A percentile compares a stretch with the other conserved stretches of the same genome.
These are phyloP conservation scores for Phragmites australis DNA, from an alignment of 176 grass and related monocot genomes.

Conservation along the genomic window DNA sequence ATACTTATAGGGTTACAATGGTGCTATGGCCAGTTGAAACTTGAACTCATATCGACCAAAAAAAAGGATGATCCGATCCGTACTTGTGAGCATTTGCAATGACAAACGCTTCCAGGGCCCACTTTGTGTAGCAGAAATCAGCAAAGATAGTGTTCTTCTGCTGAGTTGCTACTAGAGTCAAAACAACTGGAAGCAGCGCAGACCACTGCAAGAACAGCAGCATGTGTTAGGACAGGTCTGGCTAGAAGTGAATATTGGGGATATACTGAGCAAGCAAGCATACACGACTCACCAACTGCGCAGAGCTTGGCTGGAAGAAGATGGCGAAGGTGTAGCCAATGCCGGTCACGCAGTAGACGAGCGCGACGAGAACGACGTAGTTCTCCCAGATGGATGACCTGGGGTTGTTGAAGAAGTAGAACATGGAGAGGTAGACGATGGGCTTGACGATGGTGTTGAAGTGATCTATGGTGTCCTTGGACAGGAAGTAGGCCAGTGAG, in stretches of 20 bases:
- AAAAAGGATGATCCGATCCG: not conserved
- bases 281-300: constrained; percentile 50
- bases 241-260: not conserved
- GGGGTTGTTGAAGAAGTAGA: constrained; percentile 89
- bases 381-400: constrained; percentile 74
- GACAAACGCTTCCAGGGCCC: constrained; percentile 71
- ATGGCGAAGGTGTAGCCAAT: constrained; percentile 78
- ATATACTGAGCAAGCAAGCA: not conserved
- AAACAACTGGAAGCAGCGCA: constrained; percentile 63
- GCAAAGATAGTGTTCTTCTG: constrained; percentile 57
- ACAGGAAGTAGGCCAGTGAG: constrained; percentile 68
- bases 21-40: not conserved
- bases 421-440: constrained; percentile 83
- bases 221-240: not conserved
- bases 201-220: constrained; percentile 56
- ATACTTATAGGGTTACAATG: not conserved
- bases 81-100: constrained; percentile 70
- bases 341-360: constrained; percentile 70
- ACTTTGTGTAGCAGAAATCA: constrained; percentile 77
- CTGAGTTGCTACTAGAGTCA: constrained; percentile 74
- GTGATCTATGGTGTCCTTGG: constrained; percentile 72
- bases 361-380: constrained; percentile 55
- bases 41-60: not conserved
- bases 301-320: constrained; percentile 77
- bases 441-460: constrained; percentile 82